A percentile compares a stretch with the other conserved stretches of the same genome.
Evolutionary conservation across 1,284 basidiomycete genomes (phyloP).

Genomic region (Spongispora temasekensis): DNA sequence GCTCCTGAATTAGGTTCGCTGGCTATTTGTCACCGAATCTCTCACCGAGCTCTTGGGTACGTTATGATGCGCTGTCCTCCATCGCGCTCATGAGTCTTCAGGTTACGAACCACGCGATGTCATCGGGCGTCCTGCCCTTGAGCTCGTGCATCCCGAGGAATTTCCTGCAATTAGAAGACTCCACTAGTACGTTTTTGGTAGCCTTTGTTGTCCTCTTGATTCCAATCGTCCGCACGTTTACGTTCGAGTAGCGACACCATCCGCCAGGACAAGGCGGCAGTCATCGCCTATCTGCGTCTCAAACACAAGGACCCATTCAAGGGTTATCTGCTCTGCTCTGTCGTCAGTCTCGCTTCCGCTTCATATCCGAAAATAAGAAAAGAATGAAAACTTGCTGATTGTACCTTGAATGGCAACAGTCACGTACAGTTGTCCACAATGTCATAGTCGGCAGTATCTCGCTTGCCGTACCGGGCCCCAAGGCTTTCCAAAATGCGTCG

Average conservation of each 20-base stretch:
- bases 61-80: conserved; percentile 14
- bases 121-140: conserved; percentile 61
- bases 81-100: conserved; percentile 26
- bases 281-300: conserved; percentile 71
- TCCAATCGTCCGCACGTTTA: conserved; percentile 2
- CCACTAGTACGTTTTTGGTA: conserved; percentile 53
- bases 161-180: conserved; percentile 59
- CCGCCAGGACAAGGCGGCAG: conserved; percentile 71
- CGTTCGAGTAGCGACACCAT: conserved; percentile 62
- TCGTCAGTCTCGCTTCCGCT: no score
- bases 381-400: conserved; percentile 15
- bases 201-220: not conserved
- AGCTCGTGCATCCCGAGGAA: conserved; percentile 77
- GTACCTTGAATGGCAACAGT: conserved; percentile 34
- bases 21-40: conserved; percentile 71
- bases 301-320: conserved; percentile 72
- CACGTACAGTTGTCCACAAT: conserved; percentile 69
- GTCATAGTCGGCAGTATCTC: conserved; percentile 75
- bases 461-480: conserved; percentile 66
- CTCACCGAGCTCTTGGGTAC: conserved; percentile 69
- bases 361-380: no score
- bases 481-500: conserved; percentile 73
- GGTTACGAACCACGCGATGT: conserved; percentile 73
- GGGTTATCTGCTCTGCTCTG: conserved; percentile 68
- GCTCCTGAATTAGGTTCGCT: conserved; percentile 62